Conservation (phyloP, 495 filamentous ascomycete species). For the Xylaria acuta region DNA sequence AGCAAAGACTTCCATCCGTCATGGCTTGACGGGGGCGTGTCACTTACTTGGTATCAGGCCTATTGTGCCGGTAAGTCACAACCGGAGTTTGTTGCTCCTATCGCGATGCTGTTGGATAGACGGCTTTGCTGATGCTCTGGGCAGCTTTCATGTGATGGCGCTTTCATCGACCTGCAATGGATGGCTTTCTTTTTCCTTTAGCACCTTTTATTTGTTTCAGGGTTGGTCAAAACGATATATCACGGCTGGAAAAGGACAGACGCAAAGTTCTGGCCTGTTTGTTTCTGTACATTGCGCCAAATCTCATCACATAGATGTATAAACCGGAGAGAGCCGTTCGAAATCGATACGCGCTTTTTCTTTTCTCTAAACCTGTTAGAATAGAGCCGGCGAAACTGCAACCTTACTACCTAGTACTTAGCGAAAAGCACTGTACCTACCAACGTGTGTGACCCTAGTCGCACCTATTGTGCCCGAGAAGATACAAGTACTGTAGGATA, state of each 20-base stretch:
- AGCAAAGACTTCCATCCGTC: slow-evolving; percentile 66
- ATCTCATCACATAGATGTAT: neutral
- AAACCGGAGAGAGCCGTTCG: neutral
- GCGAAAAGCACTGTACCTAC: neutral
- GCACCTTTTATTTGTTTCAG: neutral
- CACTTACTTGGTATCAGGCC: slow-evolving; percentile 87
- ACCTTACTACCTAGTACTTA: neutral
- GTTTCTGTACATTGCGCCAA: neutral
- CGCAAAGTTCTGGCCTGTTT: neutral
- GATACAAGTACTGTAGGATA: too few species aligned
- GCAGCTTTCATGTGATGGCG: slow-evolving; percentile 39
- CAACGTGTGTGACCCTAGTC: neutral
- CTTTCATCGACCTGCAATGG: neutral
- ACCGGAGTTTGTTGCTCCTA: neutral
- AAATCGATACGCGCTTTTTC: neutral
- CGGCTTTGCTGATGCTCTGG: slow-evolving; percentile 26
- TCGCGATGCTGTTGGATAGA: neutral
- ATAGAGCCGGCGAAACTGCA: neutral
- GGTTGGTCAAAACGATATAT: slow-evolving; percentile 14
- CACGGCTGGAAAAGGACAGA: neutral
- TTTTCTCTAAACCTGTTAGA: neutral
- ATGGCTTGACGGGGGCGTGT: slow-evolving; percentile 87
- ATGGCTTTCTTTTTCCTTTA: neutral
- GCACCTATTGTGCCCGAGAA: neutral
- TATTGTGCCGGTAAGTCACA: slow-evolving; percentile 67